These are phyloP conservation scores for Diaporthe ampelina DNA, from an alignment of 2,329 filamentous ascomycete species.

Conservation along the genomic window DNA sequence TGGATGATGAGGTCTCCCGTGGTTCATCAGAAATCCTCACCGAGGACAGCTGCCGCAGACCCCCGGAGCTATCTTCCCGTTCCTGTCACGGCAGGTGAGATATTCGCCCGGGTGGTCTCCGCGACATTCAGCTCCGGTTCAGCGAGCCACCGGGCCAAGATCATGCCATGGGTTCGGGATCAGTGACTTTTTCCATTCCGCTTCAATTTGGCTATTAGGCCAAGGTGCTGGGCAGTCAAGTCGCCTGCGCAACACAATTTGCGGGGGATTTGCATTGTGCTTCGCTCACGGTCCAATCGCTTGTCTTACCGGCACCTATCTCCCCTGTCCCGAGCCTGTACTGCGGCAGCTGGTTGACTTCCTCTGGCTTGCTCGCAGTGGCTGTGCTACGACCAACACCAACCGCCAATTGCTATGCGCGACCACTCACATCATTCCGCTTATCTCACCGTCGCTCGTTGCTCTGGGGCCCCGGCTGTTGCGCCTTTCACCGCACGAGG, in stretches of 20 bases:
- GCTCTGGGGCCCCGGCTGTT: slow-evolving; percentile 7
- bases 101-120: not conserved
- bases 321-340: slow-evolving; percentile 15
- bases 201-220: not conserved
- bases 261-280: slow-evolving; percentile 22
- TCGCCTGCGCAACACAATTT: slow-evolving; percentile 8
- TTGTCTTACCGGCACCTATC: slow-evolving; percentile 1
- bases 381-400: slow-evolving; percentile 37
- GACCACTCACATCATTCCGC: slow-evolving; percentile 23
- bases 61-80: slow-evolving; percentile 22
- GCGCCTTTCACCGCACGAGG: not conserved
- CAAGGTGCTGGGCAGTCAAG: slow-evolving; percentile 1
- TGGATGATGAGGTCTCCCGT: slow-evolving; percentile 6
- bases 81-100: slow-evolving; percentile 11
- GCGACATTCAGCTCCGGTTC: slow-evolving; percentile 18
- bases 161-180: not conserved
- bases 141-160: slow-evolving; percentile 20
- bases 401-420: slow-evolving; percentile 14
- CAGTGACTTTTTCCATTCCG: not conserved
- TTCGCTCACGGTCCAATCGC: slow-evolving; percentile 38
- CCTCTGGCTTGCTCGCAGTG: slow-evolving; percentile 17
- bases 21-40: slow-evolving; percentile 10
- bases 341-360: slow-evolving; percentile 6
- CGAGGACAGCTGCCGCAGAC: not conserved
- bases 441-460: slow-evolving; percentile 33